Base-by-base conservation (phyloP, 2,329 filamentous ascomycete species). In the Claviceps cyperi region DNA sequence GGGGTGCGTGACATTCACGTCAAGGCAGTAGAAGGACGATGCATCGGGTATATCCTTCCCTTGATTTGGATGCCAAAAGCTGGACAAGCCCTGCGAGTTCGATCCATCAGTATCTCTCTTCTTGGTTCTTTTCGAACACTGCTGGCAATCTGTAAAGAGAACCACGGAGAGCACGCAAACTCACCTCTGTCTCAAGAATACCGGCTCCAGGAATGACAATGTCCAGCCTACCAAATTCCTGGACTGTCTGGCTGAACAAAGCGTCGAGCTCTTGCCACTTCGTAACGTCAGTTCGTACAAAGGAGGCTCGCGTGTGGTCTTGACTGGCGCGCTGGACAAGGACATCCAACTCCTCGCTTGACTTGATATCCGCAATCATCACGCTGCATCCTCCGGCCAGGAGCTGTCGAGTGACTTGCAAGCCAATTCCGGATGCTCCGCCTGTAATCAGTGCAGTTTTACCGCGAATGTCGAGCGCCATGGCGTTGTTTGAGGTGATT, bases 281-380 rank as follows among this genome's bases (percentile, higher is more conserved):
- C 4, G 63, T 60, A 9, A 69, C 66, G 54, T 69, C 64, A 11
- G 64, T 66, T 53, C 59, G 56, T 28, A 63, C 56, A 53, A 66
- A 69, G n/a, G 64, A 50, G 5, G 59, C 63, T 28, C 57, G 55
- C 3, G 57, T 48, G 28, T 49, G 50, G 35, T 60, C 51, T 13
- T 39, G 35, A 2, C 37, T 13, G 21, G 2, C 19, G 15, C 14
- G 9, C 7, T 39, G 15, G 15, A 46, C 9, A n/a, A 51, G 46
- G 14, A 17, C 21, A 14, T 46, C 17, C 22, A 65, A 61, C 54
- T 66, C 64, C 1, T 62, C 59, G 0, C 64, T 63, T 0, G 68
- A 57, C 7, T 56, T 49, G 0, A 68, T 51, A 56, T 69, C 67
- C 46, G 61, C 67, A 32, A 69, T 52, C 11, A 67, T 52, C 40